phyloP scores from a whole-genome alignment of 2,329 filamentous ascomycete species.

The Neurospora crassa region DNA sequence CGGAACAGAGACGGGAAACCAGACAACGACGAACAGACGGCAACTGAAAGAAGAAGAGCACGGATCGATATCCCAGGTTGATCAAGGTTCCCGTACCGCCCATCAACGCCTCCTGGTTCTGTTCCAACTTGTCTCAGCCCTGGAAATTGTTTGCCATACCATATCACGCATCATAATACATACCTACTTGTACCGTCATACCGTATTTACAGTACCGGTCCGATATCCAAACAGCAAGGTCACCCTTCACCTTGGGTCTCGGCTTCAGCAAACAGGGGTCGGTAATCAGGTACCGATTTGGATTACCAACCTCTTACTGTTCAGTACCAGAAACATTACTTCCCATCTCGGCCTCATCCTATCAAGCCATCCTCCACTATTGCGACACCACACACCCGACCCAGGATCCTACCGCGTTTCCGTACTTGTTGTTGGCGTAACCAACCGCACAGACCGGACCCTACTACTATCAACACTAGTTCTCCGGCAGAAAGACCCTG shows the following conservation, averaged over 20 bases:
- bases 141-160: not conserved
- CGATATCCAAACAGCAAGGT: not conserved
- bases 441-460: not conserved
- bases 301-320: not conserved
- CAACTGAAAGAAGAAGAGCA: not conserved
- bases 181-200: not conserved
- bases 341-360: not conserved
- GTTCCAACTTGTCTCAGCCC: not conserved
- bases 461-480: not conserved
- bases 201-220: not conserved
- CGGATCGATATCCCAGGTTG: not conserved
- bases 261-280: not conserved
- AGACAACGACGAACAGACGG: not conserved
- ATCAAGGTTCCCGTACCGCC: not conserved
- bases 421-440: not conserved
- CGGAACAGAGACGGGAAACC: not conserved
- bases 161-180: not conserved
- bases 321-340: not conserved
- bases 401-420: not conserved
- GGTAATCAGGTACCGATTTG: not conserved
- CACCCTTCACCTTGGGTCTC: not conserved
- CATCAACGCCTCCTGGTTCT: not conserved
- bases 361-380: not conserved
- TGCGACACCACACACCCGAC: not conserved
- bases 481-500: not conserved